Evolutionary conservation across 1,139 yeast species (phyloP).

Genomic region (Protomyces gravidus): DNA sequence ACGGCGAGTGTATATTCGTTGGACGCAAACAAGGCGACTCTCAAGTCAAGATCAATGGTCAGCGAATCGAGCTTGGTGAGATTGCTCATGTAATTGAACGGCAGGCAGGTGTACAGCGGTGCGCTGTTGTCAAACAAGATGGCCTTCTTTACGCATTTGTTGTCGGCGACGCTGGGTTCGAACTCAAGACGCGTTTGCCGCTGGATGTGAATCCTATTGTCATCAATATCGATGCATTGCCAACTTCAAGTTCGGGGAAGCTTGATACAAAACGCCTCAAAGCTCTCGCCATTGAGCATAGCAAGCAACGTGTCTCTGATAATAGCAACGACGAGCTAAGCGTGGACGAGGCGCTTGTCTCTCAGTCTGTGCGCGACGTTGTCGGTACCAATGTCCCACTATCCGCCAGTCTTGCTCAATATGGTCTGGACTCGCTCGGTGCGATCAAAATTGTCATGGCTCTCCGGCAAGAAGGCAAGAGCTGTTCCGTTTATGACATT

Average conservation of each 20-base stretch:
- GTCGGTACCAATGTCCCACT: neutral
- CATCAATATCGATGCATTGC: neutral
- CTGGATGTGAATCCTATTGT: constrained; percentile 2
- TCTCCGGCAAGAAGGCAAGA: neutral
- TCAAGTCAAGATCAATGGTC: constrained; percentile 39
- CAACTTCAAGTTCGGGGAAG: constrained; percentile 14
- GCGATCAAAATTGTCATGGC: constrained; percentile 23
- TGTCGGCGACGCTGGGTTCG: neutral
- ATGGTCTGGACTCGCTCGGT: constrained; percentile 18
- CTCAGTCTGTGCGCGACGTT: neutral
- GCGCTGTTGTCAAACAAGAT: constrained; percentile 30
- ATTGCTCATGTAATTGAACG: constrained; percentile 34
- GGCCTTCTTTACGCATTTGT: constrained; percentile 31
- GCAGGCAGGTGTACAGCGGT: constrained; percentile 12
- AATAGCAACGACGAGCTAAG: neutral
- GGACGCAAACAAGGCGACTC: constrained; percentile 36
- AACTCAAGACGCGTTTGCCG: neutral
- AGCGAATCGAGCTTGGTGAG: constrained; percentile 39
- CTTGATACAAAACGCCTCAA: neutral
- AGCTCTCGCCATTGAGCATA: neutral
- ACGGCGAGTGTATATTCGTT: constrained; percentile 14
- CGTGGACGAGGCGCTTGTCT: neutral
- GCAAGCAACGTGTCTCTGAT: neutral
- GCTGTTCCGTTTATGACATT: constrained; percentile 6
- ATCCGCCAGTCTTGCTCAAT: neutral